Base-by-base conservation (phyloP, 352 stramenopile species). In the Blastocystis sp. region DNA sequence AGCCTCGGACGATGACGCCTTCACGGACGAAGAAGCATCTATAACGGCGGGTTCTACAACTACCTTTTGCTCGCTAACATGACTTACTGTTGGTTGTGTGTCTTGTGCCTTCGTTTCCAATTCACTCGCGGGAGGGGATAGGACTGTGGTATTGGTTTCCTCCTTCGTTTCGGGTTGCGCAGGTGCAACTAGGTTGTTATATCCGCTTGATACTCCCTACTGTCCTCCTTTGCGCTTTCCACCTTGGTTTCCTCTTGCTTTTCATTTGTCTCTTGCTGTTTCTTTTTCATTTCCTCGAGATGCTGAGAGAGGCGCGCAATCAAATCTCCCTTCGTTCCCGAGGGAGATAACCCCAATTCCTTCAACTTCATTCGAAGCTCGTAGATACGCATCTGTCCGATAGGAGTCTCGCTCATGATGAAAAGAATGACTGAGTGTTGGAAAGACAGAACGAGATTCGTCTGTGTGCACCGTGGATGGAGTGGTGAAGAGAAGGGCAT, bases 291-390 rank as follows among this genome's bases (percentile, higher is more conserved):
- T 66, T 65, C 52, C 34, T 9, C n/a, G 40, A 43, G 40, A 54
- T 81, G 66, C 52, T 81, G 10, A 21, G 71, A 66, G 3, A 81
- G 52, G 24, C 71, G 71, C 10, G 71, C 17, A 81, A 81, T 81
- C 71, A 81, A 38, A 34, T 81, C 71, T n/a, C 10, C 21, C 52
- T 81, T 81, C 57, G 71, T 81, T 64, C 71, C 71, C 62, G 71
- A 81, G 9, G 14, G 11, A 3, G 71, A 81, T 21, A 81, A 28
- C 11, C 71, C 71, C 7, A 52, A 24, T 19, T 81, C 71, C 52
- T 81, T 81, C 40, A 81, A 40, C 40, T 81, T 64, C 24, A 38
- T 81, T 21, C 71, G 71, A 9, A 81, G 40, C n/a, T 81, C 71
- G 1, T 64, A 81, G 59, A 81, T 81, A 21, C 71, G 48, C 71